Evolutionary conservation across 352 stramenopile genomes (phyloP), one percentile per base, ranked within the genome.

Genomic region (Globisporangium solare): DNA sequence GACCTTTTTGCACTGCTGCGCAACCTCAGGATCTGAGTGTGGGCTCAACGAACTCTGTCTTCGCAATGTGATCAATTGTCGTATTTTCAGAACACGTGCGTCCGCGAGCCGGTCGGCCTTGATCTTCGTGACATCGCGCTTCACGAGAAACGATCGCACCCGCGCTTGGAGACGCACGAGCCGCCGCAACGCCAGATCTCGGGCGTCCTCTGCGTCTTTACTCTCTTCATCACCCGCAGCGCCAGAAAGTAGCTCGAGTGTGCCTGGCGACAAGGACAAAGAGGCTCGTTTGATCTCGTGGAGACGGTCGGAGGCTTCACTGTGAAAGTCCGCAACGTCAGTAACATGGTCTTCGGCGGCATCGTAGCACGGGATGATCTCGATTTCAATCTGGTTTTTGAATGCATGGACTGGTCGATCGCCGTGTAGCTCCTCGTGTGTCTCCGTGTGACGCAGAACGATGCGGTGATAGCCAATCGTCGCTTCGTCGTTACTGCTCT

Each of bases 51-150:
- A 11, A 35, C 61, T 51, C n/a, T 22, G 65, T 43, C 64, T 68
- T 60, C 54, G 64, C n/a, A 61, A 72, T 55, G 52, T 54, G 1
- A 53, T 48, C 11, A 60, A 41, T 27, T 47, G 22, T 20, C 47
- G 35, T 56, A 76, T 72, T 17, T 67, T 61, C 40, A 74, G 45
- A 0, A 89, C 40, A 50, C 77, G 62, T 37, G 65, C 54, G 41
- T 85, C 74, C 11, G 88, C 58, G 0, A 91, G 67, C 8, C 55
- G 72, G 50, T 88, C 78, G 39, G 89, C 72, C 46, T 74, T 76
- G 50, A 83, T 45, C 15, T 73, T 58, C 20, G 73, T 62, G 1
- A 76, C 53, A 1, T 59, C 51, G 31, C 76, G 74, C 24, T 63
- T 77, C 1, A 68, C 72, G 7, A 87, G 55, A 27, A 88, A 79